Evolutionary conservation across 2,329 filamentous ascomycete genomes (phyloP).

Genomic region (Venturiaceae sp.): DNA sequence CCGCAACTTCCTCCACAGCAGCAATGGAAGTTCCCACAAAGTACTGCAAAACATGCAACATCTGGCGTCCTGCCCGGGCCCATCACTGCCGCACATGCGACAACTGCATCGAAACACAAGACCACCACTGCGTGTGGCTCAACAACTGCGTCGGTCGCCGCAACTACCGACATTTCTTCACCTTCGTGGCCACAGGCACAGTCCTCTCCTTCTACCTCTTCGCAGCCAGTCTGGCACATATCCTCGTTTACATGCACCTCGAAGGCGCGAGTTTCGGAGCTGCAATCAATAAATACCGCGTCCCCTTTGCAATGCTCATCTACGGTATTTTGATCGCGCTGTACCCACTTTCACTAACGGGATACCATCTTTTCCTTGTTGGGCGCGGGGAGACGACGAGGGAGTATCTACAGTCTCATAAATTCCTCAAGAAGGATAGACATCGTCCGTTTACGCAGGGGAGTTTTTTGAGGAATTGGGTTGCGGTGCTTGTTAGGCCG

Average conservation of each 20-base stretch:
- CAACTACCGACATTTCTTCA: slow-evolving; percentile 97
- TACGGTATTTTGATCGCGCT: slow-evolving; percentile 65
- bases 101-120: slow-evolving; percentile 93
- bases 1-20: slow-evolving; percentile 61
- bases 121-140: slow-evolving; percentile 98
- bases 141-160: slow-evolving; percentile 96
- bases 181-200: slow-evolving; percentile 74
- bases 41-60: slow-evolving; percentile 94
- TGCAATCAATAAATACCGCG: slow-evolving; percentile 61
- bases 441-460: slow-evolving; percentile 85
- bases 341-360: slow-evolving; percentile 76
- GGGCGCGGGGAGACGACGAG: slow-evolving; percentile 87
- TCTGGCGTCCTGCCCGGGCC: slow-evolving; percentile 91
- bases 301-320: slow-evolving; percentile 81
- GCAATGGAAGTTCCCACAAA: slow-evolving; percentile 98
- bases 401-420: slow-evolving; percentile 93
- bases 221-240: slow-evolving; percentile 68
- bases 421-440: slow-evolving; percentile 84
- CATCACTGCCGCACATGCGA: slow-evolving; percentile 97
- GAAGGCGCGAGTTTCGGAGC: slow-evolving; percentile 56
- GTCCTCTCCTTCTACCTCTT: slow-evolving; percentile 68
- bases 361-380: slow-evolving; percentile 88
- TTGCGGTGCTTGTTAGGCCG: slow-evolving; percentile 71
- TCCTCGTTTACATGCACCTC: slow-evolving; percentile 59
- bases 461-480: slow-evolving; percentile 65